These are phyloP conservation scores for Cystobasidium ongulense DNA, from an alignment of 768 basidiomycete species.

Conservation along the genomic window DNA sequence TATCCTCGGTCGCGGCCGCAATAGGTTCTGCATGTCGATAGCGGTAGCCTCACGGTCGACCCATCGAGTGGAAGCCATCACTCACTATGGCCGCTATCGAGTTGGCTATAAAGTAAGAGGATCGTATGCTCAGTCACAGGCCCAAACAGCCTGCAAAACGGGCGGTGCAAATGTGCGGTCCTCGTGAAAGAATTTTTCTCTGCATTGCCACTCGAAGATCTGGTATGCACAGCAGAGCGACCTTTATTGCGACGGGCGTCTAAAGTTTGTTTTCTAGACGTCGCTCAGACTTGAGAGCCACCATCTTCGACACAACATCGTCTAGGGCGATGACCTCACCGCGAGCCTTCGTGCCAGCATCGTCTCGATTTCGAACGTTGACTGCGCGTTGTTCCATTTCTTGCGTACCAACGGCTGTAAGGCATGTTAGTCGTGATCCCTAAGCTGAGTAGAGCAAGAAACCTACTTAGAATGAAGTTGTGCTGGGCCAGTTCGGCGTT, in stretches of 20 bases:
- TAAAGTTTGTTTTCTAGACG: conserved; percentile 54
- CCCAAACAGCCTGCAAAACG: neutral
- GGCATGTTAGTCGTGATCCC: neutral
- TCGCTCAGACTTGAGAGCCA: conserved; percentile 59
- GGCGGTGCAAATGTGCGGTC: neutral
- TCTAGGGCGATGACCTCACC: conserved; percentile 62
- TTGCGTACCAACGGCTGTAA: conserved; percentile 82
- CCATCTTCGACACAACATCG: conserved; percentile 60
- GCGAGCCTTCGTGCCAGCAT: conserved; percentile 68
- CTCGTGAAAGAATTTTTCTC: neutral
- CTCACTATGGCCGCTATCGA: neutral
- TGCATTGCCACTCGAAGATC: neutral
- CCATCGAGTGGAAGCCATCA: neutral
- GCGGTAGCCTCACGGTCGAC: neutral
- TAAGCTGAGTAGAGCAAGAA: neutral
- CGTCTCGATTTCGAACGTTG: conserved; percentile 92
- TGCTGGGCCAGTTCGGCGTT: conserved; percentile 96
- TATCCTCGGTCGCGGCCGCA: neutral
- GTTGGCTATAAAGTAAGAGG: neutral
- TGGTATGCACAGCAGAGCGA: neutral
- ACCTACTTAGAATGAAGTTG: conserved; percentile 88
- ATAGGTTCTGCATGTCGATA: neutral
- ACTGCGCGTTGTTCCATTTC: conserved; percentile 79
- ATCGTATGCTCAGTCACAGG: neutral
- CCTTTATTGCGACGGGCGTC: neutral